A percentile compares a stretch with the other conserved stretches of the same genome.
These are phyloP conservation scores for Graphilbum fragrans DNA, from an alignment of 2,329 filamentous ascomycete genomes.

Conservation along the genomic window DNA sequence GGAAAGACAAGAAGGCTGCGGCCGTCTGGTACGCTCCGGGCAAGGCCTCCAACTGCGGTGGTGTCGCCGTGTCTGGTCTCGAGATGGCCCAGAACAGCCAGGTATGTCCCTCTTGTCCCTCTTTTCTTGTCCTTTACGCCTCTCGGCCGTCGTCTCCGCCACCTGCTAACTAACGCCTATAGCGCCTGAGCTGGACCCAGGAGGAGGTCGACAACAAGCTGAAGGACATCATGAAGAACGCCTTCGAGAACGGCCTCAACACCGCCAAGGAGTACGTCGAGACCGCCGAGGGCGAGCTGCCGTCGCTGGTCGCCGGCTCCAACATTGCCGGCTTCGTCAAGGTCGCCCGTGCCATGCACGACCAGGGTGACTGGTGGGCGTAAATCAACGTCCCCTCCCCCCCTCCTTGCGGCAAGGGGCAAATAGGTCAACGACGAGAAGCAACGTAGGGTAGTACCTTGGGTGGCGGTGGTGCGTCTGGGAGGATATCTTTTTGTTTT, in stretches of 20 bases:
- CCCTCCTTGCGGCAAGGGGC: too few relatives aligned
- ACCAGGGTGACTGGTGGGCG: slow-evolving; percentile 88
- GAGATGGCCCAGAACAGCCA: slow-evolving; percentile 98
- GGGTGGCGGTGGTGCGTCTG: too few relatives aligned
- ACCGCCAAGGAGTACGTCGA: slow-evolving; percentile 84
- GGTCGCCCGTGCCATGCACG: slow-evolving; percentile 86
- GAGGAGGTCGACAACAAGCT: slow-evolving; percentile 89
- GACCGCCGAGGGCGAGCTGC: slow-evolving; percentile 68
- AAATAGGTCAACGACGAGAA: neutral
- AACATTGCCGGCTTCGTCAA: slow-evolving; percentile 98
- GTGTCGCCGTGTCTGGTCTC: slow-evolving; percentile 91
- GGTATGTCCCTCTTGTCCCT: slow-evolving; percentile 10
- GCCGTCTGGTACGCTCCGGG: slow-evolving; percentile 94
- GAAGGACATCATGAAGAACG: slow-evolving; percentile 88
- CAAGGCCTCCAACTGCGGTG: slow-evolving; percentile 95
- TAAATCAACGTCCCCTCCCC: neutral
- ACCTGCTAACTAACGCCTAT: slow-evolving; percentile 7
- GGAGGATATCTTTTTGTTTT: too few relatives aligned
- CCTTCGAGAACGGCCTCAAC: slow-evolving; percentile 78
- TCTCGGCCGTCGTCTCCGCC: too few relatives aligned
- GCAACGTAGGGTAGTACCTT: too few relatives aligned
- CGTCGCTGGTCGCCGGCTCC: slow-evolving; percentile 80
- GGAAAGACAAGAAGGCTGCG: slow-evolving; percentile 51
- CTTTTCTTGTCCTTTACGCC: too few relatives aligned
- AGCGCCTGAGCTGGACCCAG: slow-evolving; percentile 70